phyloP scores from a whole-genome alignment of 2,329 filamentous ascomycete genomes.

The Xylaria sp. region DNA sequence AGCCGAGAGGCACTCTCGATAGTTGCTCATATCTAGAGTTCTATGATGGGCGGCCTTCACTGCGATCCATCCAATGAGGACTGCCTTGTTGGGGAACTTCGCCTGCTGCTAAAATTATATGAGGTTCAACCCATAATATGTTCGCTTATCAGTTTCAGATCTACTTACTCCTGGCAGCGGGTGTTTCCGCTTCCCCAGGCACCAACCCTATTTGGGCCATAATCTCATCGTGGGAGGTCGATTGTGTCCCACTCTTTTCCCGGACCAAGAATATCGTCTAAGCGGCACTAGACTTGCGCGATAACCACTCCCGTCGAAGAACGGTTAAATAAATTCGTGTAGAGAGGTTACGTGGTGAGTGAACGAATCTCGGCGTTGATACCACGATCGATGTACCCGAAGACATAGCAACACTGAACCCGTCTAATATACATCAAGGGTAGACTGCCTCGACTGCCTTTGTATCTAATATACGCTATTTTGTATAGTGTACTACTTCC shows the following conservation, averaged over 20 bases:
- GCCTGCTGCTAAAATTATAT: not conserved
- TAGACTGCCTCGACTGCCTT: too few species aligned
- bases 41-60: not conserved
- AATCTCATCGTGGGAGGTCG: not conserved
- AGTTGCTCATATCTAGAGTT: not conserved
- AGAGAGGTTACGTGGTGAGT: not conserved
- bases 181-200: constrained; percentile 1
- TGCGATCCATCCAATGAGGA: not conserved
- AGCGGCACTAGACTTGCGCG: not conserved
- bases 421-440: not conserved
- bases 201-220: not conserved
- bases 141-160: not conserved
- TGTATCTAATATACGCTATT: not conserved
- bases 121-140: not conserved
- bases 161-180: not conserved
- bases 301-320: not conserved
- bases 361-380: not conserved
- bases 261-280: not conserved
- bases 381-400: not conserved
- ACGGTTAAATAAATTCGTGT: too few species aligned
- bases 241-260: not conserved
- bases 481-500: not conserved
- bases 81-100: not conserved
- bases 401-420: not conserved
- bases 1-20: not conserved